These are phyloP conservation scores for Carex sylvatica DNA, from an alignment of 202 grass and related monocot species.

Conservation along the genomic window DNA sequence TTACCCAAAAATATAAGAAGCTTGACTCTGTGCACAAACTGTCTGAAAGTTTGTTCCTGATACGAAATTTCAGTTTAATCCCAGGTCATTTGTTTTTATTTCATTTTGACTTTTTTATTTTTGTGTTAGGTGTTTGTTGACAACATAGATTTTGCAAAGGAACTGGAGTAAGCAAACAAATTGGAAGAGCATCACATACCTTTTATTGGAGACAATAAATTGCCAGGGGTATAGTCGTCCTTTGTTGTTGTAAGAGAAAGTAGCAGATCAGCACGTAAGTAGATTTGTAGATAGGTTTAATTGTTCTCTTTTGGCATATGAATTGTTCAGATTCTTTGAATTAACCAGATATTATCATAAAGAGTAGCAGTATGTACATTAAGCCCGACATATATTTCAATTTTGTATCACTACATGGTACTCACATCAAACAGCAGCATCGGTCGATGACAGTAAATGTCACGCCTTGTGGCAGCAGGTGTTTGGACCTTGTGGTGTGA, in stretches of 20 bases:
- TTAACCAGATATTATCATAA: conserved; percentile 18
- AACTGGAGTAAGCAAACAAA: conserved; percentile 60
- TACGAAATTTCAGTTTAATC: not conserved
- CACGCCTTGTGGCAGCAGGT: no score
- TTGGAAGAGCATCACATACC: not conserved
- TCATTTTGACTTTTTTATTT: not conserved
- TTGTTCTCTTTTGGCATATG: conserved; percentile 1
- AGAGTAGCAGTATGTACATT: conserved; percentile 21
- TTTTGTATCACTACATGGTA: no score
- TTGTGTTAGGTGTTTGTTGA: conserved; percentile 80
- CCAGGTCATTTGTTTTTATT: not conserved
- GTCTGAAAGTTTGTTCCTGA: not conserved
- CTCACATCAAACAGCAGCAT: no score
- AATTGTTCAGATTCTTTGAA: conserved; percentile 3
- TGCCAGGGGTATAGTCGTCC: not conserved
- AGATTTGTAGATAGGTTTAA: conserved; percentile 23
- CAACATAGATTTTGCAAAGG: conserved; percentile 93
- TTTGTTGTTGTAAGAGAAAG: conserved; percentile 15
- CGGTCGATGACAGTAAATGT: no score
- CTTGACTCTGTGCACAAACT: not conserved
- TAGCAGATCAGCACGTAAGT: not conserved
- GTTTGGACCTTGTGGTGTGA: no score
- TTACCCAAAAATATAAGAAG: not conserved
- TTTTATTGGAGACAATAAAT: not conserved
- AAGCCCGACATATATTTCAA: conserved; percentile 11